Percentiles rank a stretch among this genome's conserved stretches.
Evolutionary conservation across 2,329 filamentous ascomycete genomes (phyloP).

Genomic region (Trichoderma breve): DNA sequence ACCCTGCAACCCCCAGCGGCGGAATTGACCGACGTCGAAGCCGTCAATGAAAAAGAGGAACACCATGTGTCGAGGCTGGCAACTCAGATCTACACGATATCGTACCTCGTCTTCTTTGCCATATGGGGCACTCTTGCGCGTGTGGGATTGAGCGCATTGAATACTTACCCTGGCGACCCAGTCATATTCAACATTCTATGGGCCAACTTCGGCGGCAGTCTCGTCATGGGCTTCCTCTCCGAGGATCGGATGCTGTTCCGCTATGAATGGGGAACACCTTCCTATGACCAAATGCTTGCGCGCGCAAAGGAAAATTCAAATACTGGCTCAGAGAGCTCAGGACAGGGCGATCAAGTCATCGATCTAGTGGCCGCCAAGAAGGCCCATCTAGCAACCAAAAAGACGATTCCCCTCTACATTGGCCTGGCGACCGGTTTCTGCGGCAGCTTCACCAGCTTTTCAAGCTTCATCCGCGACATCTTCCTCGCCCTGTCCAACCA

Average conservation of each 20-base stretch:
- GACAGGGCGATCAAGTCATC: constrained; percentile 24
- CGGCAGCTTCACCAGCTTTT: constrained; percentile 88
- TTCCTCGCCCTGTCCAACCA: constrained; percentile 80
- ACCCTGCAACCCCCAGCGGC: constrained; percentile 15
- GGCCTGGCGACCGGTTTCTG: constrained; percentile 85
- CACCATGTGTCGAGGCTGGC: constrained; percentile 45
- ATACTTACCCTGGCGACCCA: constrained; percentile 74
- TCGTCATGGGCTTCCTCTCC: constrained; percentile 80
- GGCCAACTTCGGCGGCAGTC: constrained; percentile 80
- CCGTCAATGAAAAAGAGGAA: constrained; percentile 10
- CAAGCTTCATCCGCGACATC: constrained; percentile 74
- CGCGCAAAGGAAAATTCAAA: constrained; percentile 29
- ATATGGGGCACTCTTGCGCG: constrained; percentile 81
- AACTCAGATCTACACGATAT: constrained; percentile 68
- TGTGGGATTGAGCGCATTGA: constrained; percentile 75
- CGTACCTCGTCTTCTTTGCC: constrained; percentile 82
- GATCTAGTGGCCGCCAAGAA: constrained; percentile 51
- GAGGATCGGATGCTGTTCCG: constrained; percentile 77
- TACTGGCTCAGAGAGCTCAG: constrained; percentile 31
- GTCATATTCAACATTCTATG: constrained; percentile 74
- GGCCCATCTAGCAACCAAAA: constrained; percentile 65
- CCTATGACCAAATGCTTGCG: constrained; percentile 38
- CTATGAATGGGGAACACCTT: constrained; percentile 58
- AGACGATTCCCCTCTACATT: constrained; percentile 84
- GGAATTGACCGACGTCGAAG: neutral